These are phyloP conservation scores for Pseudocercospora fijiensis DNA, from an alignment of 2,329 filamentous ascomycete species.

Conservation along the genomic window DNA sequence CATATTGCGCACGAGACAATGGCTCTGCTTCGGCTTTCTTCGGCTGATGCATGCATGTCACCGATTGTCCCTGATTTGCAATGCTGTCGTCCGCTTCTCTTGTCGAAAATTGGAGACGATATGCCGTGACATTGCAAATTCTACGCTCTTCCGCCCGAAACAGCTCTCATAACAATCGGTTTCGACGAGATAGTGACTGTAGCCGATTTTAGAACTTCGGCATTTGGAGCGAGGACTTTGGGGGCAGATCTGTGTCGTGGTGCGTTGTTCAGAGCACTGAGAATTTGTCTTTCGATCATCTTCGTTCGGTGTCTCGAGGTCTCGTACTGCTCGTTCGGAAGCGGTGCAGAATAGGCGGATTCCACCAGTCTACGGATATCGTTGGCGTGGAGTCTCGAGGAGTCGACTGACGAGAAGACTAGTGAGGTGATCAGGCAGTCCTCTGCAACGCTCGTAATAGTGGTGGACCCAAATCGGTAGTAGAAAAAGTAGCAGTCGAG, in stretches of 20 bases:
- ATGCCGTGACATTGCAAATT: neutral
- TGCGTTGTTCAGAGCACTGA: neutral
- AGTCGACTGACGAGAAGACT: constrained; percentile 11
- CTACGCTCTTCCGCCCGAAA: neutral
- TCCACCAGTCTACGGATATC: neutral
- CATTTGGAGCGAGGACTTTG: neutral
- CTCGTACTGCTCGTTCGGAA: constrained; percentile 1
- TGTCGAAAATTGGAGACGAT: neutral
- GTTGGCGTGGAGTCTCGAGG: constrained; percentile 8
- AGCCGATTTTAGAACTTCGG: neutral
- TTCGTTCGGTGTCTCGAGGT: neutral
- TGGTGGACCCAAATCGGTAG: constrained; percentile 14
- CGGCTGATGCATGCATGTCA: neutral
- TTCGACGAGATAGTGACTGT: neutral
- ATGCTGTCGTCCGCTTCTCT: neutral
- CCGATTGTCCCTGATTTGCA: neutral
- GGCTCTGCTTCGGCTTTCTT: neutral
- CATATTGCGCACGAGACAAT: neutral
- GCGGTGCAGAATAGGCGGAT: constrained; percentile 12
- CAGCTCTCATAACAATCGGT: neutral
- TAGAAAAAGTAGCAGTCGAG: constrained; percentile 22
- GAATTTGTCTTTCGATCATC: neutral
- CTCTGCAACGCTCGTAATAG: constrained; percentile 3
- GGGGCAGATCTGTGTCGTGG: neutral
- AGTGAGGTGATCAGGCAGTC: constrained; percentile 18